Conservation (phyloP, 305 asterid genomes). For the Fraxinus xanthoxyloides region DNA sequence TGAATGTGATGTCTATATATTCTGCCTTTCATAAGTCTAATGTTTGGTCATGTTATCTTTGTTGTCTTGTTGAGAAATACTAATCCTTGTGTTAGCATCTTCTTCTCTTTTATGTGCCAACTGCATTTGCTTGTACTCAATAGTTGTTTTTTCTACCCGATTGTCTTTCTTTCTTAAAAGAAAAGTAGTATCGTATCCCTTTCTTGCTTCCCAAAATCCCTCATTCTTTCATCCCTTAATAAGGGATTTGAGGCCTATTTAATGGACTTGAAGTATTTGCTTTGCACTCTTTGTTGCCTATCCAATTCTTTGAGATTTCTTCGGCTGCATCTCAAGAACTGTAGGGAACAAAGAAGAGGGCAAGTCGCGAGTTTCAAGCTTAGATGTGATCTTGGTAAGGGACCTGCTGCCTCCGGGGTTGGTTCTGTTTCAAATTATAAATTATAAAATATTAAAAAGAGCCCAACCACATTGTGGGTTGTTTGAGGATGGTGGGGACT, state of each 20-base stretch:
- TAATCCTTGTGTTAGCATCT: not conserved
- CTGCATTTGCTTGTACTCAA: not conserved
- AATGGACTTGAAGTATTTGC: not conserved
- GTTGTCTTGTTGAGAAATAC: not conserved
- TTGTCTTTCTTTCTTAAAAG: not conserved
- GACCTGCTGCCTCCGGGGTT: not conserved
- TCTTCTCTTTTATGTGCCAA: not conserved
- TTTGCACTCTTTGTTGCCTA: not conserved
- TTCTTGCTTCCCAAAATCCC: not conserved
- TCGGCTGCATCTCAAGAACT: not conserved
- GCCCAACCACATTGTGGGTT: not conserved
- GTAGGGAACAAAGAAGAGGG: not conserved
- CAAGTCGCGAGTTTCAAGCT: not conserved
- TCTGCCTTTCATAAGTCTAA: too few relatives aligned
- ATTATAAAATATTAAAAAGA: not conserved
- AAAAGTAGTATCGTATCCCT: not conserved
- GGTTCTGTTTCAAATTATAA: not conserved
- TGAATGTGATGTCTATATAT: too few relatives aligned
- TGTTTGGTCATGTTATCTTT: not conserved
- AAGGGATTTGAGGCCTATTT: not conserved
- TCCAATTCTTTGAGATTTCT: not conserved
- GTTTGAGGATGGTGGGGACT: not conserved
- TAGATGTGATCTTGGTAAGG: not conserved
- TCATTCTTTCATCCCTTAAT: not conserved
- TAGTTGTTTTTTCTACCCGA: not conserved